Base-by-base conservation (phyloP, 345 rosid genomes). In the Salix caprea region DNA sequence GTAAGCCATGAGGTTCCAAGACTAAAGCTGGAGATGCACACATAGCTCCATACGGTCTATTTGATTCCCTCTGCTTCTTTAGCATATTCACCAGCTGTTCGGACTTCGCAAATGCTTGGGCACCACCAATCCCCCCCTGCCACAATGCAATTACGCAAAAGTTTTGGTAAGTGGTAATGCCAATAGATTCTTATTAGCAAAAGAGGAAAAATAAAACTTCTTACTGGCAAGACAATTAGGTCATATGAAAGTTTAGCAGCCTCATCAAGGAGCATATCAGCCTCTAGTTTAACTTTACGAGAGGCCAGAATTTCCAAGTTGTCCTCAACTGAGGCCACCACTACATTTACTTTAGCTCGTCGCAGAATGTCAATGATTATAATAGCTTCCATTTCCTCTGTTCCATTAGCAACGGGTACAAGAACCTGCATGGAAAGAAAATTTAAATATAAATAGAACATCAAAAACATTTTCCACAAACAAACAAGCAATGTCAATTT, bases 11-110 rank as follows among this genome's bases (percentile, higher is more conserved):
- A 70, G 97, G 90, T 83, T 91, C 98, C 65, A 96, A 85, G 73
- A 93, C 97, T 71, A 93, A 77, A 75, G 98, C 97, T 74, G 99
- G 98, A 73, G 99, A 92, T 15, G 98, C 97, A 85, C 99, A 96
- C 40, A 92, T 90, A n/a, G 97, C 98, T 74, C 94, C 98, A 75
- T 96, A 96, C 23, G 93, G 97, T 82, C 79, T 85, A 85, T 89
- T 90, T 69, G 91, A 82, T 75, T 90, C 96, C 62, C 77, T 84
- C 75, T 93, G 99, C 85, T 82, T 90, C 87, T 91, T 90, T 50
- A 96, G 86, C 85, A 93, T 73, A 74, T 82, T 84, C 81, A 93
- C 96, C 89, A 96, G 85, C 73, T 91, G 89, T 70, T 89, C 96
- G 2, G 93, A 90, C 64, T 81, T 87, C 7, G 99, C 86, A 84